Conservation (phyloP, 805 yeast genomes). For the Suhomyces faveliae region DNA sequence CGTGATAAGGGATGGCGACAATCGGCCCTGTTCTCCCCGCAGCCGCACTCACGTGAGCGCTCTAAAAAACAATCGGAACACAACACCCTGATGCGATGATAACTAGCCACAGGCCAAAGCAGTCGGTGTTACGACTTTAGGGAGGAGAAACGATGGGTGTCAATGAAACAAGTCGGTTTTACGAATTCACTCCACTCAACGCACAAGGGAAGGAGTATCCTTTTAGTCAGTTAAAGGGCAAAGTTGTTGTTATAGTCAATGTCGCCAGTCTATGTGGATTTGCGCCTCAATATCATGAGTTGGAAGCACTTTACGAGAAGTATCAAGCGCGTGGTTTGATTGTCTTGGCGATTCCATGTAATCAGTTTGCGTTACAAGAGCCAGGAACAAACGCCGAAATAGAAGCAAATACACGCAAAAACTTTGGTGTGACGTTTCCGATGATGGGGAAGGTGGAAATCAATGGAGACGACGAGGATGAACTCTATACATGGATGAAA, state of each 20-base stretch:
- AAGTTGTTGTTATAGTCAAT: conserved; percentile 26
- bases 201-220: conserved; percentile 1
- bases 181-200: background rate
- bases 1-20: background rate
- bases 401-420: conserved; percentile 16
- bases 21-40: no score
- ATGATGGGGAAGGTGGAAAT: conserved; percentile 36
- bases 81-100: background rate
- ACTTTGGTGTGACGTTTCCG: conserved; percentile 37
- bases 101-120: background rate
- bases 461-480: conserved; percentile 33
- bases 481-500: conserved; percentile 33
- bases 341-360: conserved; percentile 85
- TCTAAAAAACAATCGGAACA: no score
- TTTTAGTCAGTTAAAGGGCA: conserved; percentile 15
- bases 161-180: background rate
- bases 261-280: conserved; percentile 41
- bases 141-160: background rate
- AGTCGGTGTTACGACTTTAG: background rate
- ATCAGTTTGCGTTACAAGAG: conserved; percentile 83
- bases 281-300: conserved; percentile 55
- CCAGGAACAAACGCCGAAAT: conserved; percentile 53
- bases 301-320: conserved; percentile 66
- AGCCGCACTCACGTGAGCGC: no score
- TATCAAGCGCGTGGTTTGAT: conserved; percentile 63